Conservation (phyloP, 2,329 filamentous ascomycete genomes). For the Aureobasidium mangrovei region DNA sequence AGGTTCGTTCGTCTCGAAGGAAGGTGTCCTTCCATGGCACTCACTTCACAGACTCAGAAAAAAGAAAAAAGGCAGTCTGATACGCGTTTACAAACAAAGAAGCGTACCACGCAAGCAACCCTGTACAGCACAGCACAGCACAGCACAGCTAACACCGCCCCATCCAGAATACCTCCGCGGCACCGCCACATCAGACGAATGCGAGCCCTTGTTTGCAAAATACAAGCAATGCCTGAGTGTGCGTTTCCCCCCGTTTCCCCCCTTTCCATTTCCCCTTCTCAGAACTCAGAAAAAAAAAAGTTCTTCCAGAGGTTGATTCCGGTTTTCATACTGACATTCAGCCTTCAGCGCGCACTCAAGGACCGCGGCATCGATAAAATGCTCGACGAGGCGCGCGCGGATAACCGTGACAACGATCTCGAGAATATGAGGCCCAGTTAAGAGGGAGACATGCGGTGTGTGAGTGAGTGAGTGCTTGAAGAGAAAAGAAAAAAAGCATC, state of each 20-base stretch:
- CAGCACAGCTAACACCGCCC: not conserved
- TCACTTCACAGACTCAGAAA: not conserved
- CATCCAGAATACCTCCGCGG: conserved; percentile 72
- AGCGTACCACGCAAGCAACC: not conserved
- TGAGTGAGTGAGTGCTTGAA: not conserved
- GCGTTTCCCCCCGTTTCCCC: conserved; percentile 25
- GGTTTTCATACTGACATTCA: conserved; percentile 16
- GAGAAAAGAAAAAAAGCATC: not conserved
- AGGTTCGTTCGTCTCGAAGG: too few relatives aligned
- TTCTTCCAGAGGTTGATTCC: too few relatives aligned
- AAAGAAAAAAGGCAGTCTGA: not conserved
- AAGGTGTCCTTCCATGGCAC: too few relatives aligned
- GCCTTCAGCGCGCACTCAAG: conserved; percentile 66
- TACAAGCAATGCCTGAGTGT: conserved; percentile 84
- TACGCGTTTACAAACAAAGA: not conserved
- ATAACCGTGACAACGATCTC: conserved; percentile 78
- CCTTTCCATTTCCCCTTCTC: conserved; percentile 5
- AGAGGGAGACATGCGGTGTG: not conserved
- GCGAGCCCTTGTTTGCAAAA: conserved; percentile 72
- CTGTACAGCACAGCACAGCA: too few relatives aligned
- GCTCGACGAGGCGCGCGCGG: conserved; percentile 81
- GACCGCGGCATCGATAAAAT: conserved; percentile 87
- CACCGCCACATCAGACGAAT: conserved; percentile 75
- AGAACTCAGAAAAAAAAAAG: not conserved
- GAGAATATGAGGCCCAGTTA: conserved; percentile 48